These are phyloP conservation scores for Kwoniella pini DNA, from an alignment of 768 basidiomycete species.

Conservation along the genomic window DNA sequence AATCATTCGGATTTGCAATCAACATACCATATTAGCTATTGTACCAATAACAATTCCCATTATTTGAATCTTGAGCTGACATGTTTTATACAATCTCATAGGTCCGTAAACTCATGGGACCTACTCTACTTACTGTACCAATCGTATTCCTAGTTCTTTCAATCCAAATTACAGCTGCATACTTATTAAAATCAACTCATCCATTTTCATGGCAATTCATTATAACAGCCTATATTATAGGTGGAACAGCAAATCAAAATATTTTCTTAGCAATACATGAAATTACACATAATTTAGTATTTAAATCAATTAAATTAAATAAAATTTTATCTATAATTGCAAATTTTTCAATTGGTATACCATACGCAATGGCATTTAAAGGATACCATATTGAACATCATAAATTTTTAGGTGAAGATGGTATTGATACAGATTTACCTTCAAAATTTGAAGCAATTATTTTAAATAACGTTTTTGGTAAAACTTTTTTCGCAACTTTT, in stretches of 20 bases:
- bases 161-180: slow-evolving; percentile 69
- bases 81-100: slow-evolving; percentile 48
- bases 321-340: slow-evolving; percentile 85
- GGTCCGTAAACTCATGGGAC: slow-evolving; percentile 96
- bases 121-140: slow-evolving; percentile 88
- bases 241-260: slow-evolving; percentile 96
- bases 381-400: slow-evolving; percentile 96
- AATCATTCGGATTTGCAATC: too few species aligned
- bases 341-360: slow-evolving; percentile 90
- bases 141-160: slow-evolving; percentile 78
- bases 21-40: neutral
- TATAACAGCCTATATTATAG: slow-evolving; percentile 75
- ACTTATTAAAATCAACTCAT: slow-evolving; percentile 66
- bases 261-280: slow-evolving; percentile 98
- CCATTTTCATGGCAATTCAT: slow-evolving; percentile 74
- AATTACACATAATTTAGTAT: slow-evolving; percentile 96
- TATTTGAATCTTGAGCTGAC: neutral
- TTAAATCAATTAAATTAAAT: slow-evolving; percentile 76
- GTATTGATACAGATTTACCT: slow-evolving; percentile 93
- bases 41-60: neutral
- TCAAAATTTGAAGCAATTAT: slow-evolving; percentile 78
- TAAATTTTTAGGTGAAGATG: slow-evolving; percentile 92
- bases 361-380: slow-evolving; percentile 95
- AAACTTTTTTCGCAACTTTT: slow-evolving; percentile 98
- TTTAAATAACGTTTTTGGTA: slow-evolving; percentile 93